Conservation (phyloP, 176 grass and related monocot genomes). For the Alloteropsis semialata region DNA sequence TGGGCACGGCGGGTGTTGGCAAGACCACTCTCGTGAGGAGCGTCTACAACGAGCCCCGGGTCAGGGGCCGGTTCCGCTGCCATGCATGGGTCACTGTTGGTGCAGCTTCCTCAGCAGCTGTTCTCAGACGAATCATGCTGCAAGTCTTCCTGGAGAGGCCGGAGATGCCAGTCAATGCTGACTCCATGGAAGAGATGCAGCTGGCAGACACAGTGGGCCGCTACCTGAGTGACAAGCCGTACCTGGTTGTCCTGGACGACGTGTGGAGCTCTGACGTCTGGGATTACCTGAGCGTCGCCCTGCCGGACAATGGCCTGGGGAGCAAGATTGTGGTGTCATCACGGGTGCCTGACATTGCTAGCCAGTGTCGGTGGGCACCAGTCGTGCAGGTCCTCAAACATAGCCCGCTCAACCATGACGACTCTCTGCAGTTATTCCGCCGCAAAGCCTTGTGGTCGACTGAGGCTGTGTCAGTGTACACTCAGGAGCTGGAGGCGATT, state of each 20-base stretch:
- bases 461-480: not conserved
- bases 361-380: not conserved
- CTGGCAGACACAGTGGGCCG: conserved; percentile 3
- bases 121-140: not conserved
- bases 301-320: not conserved
- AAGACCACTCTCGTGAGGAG: conserved; percentile 8
- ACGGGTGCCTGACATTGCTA: not conserved
- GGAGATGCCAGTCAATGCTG: not conserved
- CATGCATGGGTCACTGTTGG: conserved; percentile 1
- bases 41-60: not conserved
- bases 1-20: not conserved
- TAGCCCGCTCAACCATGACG: not conserved
- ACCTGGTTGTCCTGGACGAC: conserved; percentile 15
- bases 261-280: conserved; percentile 11
- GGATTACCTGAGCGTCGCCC: not conserved
- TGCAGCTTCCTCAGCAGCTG: not conserved
- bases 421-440: not conserved
- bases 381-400: not conserved
- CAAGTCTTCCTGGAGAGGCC: not conserved
- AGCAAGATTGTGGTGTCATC: conserved; percentile 8
- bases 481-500: not conserved
- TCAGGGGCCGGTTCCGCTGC: not conserved
- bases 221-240: not conserved
- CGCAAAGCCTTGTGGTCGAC: not conserved
- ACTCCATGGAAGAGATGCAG: conserved; percentile 13